Conservation (phyloP, 306 rosid species). For the Cyamopsis tetragonoloba region DNA sequence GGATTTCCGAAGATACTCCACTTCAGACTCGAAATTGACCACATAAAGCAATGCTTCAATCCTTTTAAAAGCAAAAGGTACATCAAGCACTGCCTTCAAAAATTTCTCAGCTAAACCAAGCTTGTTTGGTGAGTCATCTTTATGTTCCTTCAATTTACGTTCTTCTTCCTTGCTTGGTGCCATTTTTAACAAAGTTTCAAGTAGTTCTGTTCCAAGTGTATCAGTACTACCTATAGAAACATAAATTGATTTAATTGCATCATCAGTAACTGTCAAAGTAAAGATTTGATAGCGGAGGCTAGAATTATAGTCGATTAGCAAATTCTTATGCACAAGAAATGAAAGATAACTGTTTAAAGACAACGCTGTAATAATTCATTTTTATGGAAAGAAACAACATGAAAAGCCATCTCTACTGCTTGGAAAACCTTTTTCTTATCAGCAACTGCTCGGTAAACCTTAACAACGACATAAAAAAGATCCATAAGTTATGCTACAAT, state of each 20-base stretch:
- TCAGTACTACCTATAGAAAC: constrained; percentile 68
- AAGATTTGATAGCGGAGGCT: background rate
- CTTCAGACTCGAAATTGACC: constrained; percentile 86
- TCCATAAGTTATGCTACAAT: background rate
- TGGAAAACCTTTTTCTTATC: background rate
- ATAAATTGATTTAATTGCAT: background rate
- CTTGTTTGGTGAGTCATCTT: constrained; percentile 69
- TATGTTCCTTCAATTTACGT: constrained; percentile 69
- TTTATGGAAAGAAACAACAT: background rate
- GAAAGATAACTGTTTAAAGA: background rate
- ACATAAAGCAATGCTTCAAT: constrained; percentile 86
- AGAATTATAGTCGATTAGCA: background rate
- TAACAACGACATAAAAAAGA: background rate
- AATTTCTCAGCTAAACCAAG: constrained; percentile 88
- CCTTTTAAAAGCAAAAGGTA: constrained; percentile 87
- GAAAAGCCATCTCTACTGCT: background rate
- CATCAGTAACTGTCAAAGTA: background rate
- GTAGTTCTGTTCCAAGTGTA: constrained; percentile 78
- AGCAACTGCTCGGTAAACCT: background rate
- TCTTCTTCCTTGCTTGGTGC: constrained; percentile 96
- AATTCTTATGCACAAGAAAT: background rate
- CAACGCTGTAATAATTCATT: background rate
- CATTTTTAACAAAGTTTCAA: constrained; percentile 91
- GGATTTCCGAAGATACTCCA: constrained; percentile 72
- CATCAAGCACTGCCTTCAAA: constrained; percentile 80